Base-by-base conservation (phyloP, 192 early-diverging fungal genomes). In the Backusella tuberculispora region DNA sequence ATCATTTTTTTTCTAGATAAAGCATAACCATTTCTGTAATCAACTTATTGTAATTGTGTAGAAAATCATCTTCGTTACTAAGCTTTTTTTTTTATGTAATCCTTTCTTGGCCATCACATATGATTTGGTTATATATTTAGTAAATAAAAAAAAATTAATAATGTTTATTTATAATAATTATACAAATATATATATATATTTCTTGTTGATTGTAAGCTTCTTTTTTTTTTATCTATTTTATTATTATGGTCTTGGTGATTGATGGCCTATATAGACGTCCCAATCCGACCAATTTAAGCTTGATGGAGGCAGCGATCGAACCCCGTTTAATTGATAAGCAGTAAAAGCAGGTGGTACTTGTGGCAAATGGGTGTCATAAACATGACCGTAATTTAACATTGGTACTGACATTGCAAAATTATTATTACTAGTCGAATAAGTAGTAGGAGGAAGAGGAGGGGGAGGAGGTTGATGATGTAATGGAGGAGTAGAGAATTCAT, bases 231-330 rank as follows among this genome's bases (percentile, higher is more conserved):
- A 2, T 48, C 0, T 50, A 24, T 1, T 10, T 24, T 24, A 21
- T 12, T 24, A 8, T 56, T 26, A 60, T 26, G 53, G 21, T 29
- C 53, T 60, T 37, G 56, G 43, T 8, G 43, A 29, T 63, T 77
- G 71, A 14, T 78, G 77, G 19, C 73, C 66, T 24, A 78, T 34
- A 69, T 78, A 78, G 7, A 67, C 37, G 48, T 74, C 66, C 77
- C 77, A 78, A 10, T 78, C 72, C 4, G 66, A 42, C 77, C 77
- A 78, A 26, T 78, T 78, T 5, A 78, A n/a, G 46, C 65, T 78
- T 26, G 69, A 45, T 21, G 76, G 76, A n/a, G 68, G 75, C 21
- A 76, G 34, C 4, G 63, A 46, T n/a, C 42, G 37, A 9, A 48
- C 26, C 15, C 14, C 17, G 38, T 21, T n/a, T 19, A 21, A 29